Evolutionary conservation across 208 protist genomes (phyloP), one percentile per base, ranked within the genome.

Genomic region (Porcisia deanei): DNA sequence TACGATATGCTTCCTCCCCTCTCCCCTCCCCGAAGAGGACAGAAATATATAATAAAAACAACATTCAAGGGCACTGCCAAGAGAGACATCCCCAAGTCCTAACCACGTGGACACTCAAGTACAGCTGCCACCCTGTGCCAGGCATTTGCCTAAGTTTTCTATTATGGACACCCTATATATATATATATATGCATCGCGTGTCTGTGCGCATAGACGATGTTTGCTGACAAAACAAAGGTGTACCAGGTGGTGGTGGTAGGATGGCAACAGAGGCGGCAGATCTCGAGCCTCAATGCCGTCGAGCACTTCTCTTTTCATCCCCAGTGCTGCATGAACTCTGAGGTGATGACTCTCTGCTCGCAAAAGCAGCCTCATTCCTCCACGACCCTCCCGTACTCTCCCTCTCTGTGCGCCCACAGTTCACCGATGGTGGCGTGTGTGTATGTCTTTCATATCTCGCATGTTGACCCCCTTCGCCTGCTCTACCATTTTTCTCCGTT

Each of bases 401-500:
- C 22, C 20, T 67, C 41, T 47, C 22, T 18, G 8, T 18, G 63
- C 41, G 5, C 34, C 25, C 9, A 67, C 10, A 67, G 22, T 10
- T 39, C 41, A 52, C 47, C 41, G n/a, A 37, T 43, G 63, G 63
- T 52, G 8, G 63, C 10, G 41, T 52, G 63, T 49, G 41, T 37
- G 47, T 41, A 12, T 43, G 45, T n/a, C 18, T 52, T 9, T 37
- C 30, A 41, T 41, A 12, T 22, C 16, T 10, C 16, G 6, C 16
- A 9, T 57, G 1, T 20, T 18, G 22, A 1, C 12, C n/a, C 30
- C 47, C 22, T 43, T 22, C 16, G 22, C 6, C 12, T 53, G 14
- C 22, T 39, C n/a, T 49, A 5, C 1, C 61, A 9, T 69, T 63
- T 69, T 65, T 71, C 71, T 65, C 57, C 52, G 61, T 45, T 22